A percentile compares a stretch with the other conserved stretches of the same genome.
Conservation (phyloP, 495 filamentous ascomycete species). For the Penicillium subrubescens region DNA sequence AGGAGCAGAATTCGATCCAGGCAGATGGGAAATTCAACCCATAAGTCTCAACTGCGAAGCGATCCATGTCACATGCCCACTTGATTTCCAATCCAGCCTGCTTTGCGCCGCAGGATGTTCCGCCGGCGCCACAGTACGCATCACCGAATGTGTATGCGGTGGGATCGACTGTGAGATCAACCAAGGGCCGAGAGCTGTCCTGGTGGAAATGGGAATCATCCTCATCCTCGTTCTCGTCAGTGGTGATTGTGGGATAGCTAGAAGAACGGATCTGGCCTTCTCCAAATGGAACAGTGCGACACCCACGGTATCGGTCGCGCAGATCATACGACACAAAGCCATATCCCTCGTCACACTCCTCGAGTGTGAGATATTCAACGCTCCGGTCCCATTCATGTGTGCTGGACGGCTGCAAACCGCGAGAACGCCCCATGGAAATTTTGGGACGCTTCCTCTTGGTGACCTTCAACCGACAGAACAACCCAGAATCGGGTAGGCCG, state of each 20-base stretch:
- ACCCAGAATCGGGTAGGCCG: not conserved
- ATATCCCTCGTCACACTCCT: not conserved
- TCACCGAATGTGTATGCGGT: slow-evolving; percentile 67
- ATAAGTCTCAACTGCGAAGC: slow-evolving; percentile 59
- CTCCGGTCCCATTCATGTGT: not conserved
- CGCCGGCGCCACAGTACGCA: slow-evolving; percentile 76
- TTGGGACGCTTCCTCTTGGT: slow-evolving; percentile 1
- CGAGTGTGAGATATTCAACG: not conserved
- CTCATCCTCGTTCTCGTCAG: slow-evolving; percentile 6
- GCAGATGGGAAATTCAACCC: slow-evolving; percentile 56
- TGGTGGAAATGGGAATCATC: not conserved
- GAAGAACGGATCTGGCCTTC: not conserved
- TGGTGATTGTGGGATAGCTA: not conserved
- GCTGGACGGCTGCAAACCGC: not conserved
- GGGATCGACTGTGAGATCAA: slow-evolving; percentile 19
- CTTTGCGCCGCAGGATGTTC: slow-evolving; percentile 68
- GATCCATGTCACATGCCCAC: slow-evolving; percentile 65
- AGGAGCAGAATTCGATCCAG: slow-evolving; percentile 41
- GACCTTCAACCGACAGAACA: slow-evolving; percentile 38
- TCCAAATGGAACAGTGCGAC: not conserved
- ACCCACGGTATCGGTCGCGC: not conserved
- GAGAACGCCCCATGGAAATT: not conserved
- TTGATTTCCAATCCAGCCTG: slow-evolving; percentile 60
- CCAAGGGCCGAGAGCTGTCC: slow-evolving; percentile 8
- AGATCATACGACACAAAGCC: not conserved